A percentile compares a stretch with the other conserved stretches of the same genome.
These are phyloP conservation scores for Alternaria conjuncta DNA, from an alignment of 2,329 filamentous ascomycete genomes.

Conservation along the genomic window DNA sequence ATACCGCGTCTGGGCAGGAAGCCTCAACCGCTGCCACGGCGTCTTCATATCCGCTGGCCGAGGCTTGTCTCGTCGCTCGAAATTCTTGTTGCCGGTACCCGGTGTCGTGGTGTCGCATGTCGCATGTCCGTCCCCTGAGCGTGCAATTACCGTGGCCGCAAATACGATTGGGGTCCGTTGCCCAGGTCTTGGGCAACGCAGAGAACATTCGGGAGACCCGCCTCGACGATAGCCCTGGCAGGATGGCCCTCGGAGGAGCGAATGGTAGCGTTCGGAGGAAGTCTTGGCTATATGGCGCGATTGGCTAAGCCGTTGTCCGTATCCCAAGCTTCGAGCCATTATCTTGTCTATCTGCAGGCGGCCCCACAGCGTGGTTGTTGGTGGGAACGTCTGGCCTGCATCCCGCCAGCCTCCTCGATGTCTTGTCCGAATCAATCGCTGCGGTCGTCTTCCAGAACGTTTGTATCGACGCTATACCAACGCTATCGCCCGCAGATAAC, in stretches of 20 bases:
- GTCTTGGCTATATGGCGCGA: conserved; percentile 3
- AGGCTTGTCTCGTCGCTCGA: conserved; percentile 5
- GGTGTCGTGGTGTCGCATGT: neutral
- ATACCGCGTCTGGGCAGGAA: conserved; percentile 1
- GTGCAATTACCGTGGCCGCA: neutral
- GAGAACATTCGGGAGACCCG: conserved; percentile 1
- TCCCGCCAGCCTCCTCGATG: neutral
- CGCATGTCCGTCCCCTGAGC: neutral
- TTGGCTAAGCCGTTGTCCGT: conserved; percentile 3
- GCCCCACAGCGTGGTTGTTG: conserved; percentile 6
- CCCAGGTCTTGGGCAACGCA: conserved; percentile 3
- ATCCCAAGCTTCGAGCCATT: conserved; percentile 12
- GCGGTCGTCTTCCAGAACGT: neutral
- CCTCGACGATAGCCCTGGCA: neutral
- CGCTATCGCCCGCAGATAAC: conserved; percentile 6
- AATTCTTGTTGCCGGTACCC: neutral
- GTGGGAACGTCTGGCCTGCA: neutral
- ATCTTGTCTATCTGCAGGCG: conserved; percentile 7
- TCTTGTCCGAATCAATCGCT: neutral
- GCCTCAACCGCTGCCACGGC: conserved; percentile 11
- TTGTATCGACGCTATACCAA: neutral
- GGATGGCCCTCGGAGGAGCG: neutral
- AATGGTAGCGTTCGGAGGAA: neutral
- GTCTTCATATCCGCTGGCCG: neutral
- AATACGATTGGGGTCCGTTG: neutral